Evolutionary conservation across 2,329 filamentous ascomycete genomes (phyloP).

Genomic region (Aspergillus proliferans): DNA sequence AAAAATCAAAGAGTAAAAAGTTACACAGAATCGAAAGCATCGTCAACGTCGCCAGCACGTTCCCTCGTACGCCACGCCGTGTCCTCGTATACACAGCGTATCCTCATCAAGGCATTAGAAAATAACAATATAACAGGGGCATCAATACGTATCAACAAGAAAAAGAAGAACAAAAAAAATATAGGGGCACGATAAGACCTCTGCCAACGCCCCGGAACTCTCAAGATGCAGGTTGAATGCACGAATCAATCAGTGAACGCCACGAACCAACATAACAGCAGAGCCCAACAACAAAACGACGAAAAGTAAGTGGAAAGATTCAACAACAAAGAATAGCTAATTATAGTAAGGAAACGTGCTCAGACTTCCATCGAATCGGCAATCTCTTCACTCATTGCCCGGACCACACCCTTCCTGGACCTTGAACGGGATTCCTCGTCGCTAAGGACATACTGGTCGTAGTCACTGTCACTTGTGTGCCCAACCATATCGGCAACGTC

Average conservation of each 20-base stretch:
- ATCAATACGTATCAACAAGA: background rate
- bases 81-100: background rate
- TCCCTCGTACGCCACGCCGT: background rate
- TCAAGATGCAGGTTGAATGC: constrained; percentile 21
- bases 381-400: constrained; percentile 50
- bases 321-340: constrained; percentile 1
- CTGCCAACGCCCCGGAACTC: constrained; percentile 15
- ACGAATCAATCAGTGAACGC: constrained; percentile 2
- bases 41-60: background rate
- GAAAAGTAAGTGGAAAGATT: constrained; percentile 1
- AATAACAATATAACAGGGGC: background rate
- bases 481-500: constrained; percentile 48
- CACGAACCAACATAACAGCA: background rate
- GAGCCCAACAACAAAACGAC: constrained; percentile 5
- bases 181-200: constrained; percentile 9
- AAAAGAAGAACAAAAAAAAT: background rate
- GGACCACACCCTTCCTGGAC: constrained; percentile 40
- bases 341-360: constrained; percentile 11
- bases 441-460: constrained; percentile 40
- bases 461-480: constrained; percentile 38
- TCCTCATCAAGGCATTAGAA: background rate
- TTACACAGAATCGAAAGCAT: background rate
- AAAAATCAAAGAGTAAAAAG: background rate
- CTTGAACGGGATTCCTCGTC: constrained; percentile 38
- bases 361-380: constrained; percentile 50